A percentile compares a stretch with the other conserved stretches of the same genome.
These are phyloP conservation scores for Hericium alpestre DNA, from an alignment of 768 basidiomycete species.

Conservation along the genomic window DNA sequence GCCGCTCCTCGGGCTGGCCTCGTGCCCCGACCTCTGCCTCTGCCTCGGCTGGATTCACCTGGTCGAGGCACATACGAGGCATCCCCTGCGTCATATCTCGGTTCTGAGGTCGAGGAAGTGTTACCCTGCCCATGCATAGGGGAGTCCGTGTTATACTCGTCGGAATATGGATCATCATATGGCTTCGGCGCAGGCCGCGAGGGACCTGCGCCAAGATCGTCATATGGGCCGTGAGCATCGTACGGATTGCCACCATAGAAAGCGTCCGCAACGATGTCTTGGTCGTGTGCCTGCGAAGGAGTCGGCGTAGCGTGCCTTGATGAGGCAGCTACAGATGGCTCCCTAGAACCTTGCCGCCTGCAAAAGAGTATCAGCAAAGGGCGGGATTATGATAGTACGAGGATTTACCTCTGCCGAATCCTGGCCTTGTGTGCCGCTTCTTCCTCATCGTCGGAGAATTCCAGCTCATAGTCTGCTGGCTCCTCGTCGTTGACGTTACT, in stretches of 20 bases:
- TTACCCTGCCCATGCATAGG: background rate
- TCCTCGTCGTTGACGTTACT: conserved; percentile 95
- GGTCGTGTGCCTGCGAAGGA: conserved; percentile 42
- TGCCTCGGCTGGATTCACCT: conserved; percentile 27
- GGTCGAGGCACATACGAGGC: background rate
- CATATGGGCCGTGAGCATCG: conserved; percentile 58
- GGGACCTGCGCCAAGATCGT: conserved; percentile 38
- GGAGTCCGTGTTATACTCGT: conserved; percentile 17
- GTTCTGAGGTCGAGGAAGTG: background rate
- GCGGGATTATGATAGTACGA: background rate
- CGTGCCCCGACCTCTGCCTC: conserved; percentile 16
- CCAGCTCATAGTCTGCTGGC: conserved; percentile 77
- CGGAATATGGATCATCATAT: conserved; percentile 68
- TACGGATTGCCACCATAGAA: conserved; percentile 50
- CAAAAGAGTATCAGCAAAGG: background rate
- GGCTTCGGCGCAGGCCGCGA: conserved; percentile 59
- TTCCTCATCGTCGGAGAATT: conserved; percentile 92
- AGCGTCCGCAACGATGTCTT: conserved; percentile 37
- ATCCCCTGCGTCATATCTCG: background rate
- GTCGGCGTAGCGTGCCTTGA: conserved; percentile 42
- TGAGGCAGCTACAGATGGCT: conserved; percentile 31
- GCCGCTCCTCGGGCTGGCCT: conserved; percentile 21
- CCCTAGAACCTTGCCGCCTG: conserved; percentile 46
- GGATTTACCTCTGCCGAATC: conserved; percentile 44
- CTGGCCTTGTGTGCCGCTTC: conserved; percentile 64